phyloP scores from a whole-genome alignment of 2,329 filamentous ascomycete species.

The Fusarium avenaceum region DNA sequence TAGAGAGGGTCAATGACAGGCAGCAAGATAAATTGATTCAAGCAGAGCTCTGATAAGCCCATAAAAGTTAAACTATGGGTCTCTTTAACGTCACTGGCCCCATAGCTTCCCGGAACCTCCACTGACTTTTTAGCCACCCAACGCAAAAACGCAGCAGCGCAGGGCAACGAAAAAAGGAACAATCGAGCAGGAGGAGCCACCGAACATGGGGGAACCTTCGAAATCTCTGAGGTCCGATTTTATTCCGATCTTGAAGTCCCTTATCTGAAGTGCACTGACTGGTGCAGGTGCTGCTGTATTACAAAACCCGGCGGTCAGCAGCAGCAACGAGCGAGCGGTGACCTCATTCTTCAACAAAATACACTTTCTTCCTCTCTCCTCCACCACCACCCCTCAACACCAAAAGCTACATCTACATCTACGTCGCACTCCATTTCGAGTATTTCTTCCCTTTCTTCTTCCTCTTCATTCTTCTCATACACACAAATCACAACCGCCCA shows the following conservation, averaged over 20 bases:
- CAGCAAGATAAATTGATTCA: constrained; percentile 35
- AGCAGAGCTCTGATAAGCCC: constrained; percentile 25
- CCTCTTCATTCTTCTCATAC: background rate
- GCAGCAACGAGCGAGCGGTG: constrained; percentile 32
- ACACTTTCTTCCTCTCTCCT: background rate
- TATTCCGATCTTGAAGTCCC: constrained; percentile 19
- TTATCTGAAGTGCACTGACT: background rate
- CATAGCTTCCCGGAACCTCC: constrained; percentile 21
- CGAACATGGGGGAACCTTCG: constrained; percentile 38
- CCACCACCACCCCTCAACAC: constrained; percentile 4
- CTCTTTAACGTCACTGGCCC: constrained; percentile 28
- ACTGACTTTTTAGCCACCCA: constrained; percentile 31
- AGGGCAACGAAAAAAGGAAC: background rate
- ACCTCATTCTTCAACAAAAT: constrained; percentile 35
- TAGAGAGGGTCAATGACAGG: constrained; percentile 25
- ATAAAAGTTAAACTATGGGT: constrained; percentile 31
- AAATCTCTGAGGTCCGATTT: constrained; percentile 35
- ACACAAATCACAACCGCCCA: constrained; percentile 2
- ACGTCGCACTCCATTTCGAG: background rate
- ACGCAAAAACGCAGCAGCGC: background rate
- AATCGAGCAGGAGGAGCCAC: constrained; percentile 7
- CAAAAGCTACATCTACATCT: constrained; percentile 4
- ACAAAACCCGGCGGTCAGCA: constrained; percentile 44
- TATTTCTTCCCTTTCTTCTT: background rate
- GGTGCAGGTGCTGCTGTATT: background rate